Evolutionary conservation across 2,329 filamentous ascomycete genomes (phyloP).

Genomic region (Ophiostoma australiae): DNA sequence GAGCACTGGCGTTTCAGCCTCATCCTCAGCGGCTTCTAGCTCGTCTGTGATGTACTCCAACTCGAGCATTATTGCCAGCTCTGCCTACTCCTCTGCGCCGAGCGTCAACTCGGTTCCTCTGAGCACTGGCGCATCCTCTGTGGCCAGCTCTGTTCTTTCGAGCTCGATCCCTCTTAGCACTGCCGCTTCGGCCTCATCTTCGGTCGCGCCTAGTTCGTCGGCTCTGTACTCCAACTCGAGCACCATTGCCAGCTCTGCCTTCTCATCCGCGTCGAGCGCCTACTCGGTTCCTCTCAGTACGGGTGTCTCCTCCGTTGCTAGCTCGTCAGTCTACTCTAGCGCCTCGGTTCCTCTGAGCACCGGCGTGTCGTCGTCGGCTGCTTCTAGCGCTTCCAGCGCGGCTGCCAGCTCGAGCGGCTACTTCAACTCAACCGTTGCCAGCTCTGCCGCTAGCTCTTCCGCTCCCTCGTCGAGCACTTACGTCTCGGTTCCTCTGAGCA

Average conservation of each 20-base stretch:
- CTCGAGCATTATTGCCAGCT: not conserved
- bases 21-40: not conserved
- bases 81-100: not conserved
- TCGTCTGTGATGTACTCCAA: not conserved
- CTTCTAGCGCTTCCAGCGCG: not conserved
- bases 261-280: not conserved
- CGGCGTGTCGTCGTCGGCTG: not conserved
- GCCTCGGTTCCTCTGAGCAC: slow-evolving; percentile 8
- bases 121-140: slow-evolving; percentile 6
- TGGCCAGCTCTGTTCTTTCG: not conserved
- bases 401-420: no score
- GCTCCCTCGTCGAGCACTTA: not conserved
- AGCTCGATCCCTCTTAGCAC: not conserved
- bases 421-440: not conserved
- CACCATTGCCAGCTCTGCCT: not conserved
- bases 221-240: not conserved
- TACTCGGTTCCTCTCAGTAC: not conserved
- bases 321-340: not conserved
- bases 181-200: not conserved
- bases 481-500: not conserved
- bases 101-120: slow-evolving; percentile 1
- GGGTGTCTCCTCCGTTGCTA: not conserved
- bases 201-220: not conserved
- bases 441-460: not conserved
- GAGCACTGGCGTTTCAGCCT: not conserved